Evolutionary conservation across 192 early-diverging fungal species (phyloP), one percentile per base, ranked within the genome.

Genomic region (Lobosporangium transversale): DNA sequence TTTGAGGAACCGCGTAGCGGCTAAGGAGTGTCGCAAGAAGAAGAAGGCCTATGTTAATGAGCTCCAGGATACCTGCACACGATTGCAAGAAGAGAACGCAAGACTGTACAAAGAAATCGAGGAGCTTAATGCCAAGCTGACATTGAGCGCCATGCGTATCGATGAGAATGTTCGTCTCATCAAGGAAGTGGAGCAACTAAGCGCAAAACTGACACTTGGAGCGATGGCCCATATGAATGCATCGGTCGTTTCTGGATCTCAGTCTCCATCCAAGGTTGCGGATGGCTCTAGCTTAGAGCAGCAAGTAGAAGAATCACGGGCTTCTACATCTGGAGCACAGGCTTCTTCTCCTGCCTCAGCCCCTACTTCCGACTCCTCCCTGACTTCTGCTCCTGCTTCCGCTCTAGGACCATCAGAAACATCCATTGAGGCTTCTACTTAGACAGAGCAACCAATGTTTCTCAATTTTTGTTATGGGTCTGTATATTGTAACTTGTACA

Each of bases 21-120:
- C 93, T 54, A 93, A 93, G 76, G 93, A 93, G 67, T 94, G 91
- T 52, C 88, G 93, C 8, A 90, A 90, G 58, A 94, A 94, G 71
- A 93, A 93, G 74, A 94, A 94, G 70, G 85, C 81, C n/a, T 92
- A 88, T 60, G 88, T 94, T 29, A 74, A 79, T 20, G 90, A 90
- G 36, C 82, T 94, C 51, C 90, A 93, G 53, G 82, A 88, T 42
- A 87, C 89, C 50, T 82, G 91, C 10, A 54, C 75, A 12, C 68
- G 83, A 29, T 51, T 93, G 21, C 86, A 89, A 56, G 82, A 88
- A 24, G 91, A 94, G 37, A 92, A 92, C 68, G 62, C 71, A 1
- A 73, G 55, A 18, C 56, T 92, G 56, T 81, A 82, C 57, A 90
- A 89, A 61, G 88, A 90, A 73, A 62, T 90, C 26, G 89, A 92